A percentile compares a stretch with the other conserved stretches of the same genome.
Conservation (phyloP, 768 basidiomycete genomes). For the Collybiopsis confluens region DNA sequence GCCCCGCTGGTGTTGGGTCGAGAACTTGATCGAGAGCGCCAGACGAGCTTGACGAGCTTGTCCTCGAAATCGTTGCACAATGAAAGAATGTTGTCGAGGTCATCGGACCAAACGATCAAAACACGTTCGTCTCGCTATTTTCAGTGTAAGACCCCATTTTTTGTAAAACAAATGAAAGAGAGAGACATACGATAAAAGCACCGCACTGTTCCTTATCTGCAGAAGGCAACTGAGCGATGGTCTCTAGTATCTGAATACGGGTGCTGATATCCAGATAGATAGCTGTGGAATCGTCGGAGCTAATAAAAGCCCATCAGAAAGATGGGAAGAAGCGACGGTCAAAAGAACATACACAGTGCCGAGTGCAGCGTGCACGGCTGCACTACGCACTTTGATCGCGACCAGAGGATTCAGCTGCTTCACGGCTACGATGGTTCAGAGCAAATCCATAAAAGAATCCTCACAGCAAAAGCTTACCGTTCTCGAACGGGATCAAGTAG, state of each 20-base stretch:
- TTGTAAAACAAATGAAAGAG: neutral
- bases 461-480: constrained; percentile 18
- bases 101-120: constrained; percentile 81
- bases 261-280: constrained; percentile 77
- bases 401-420: constrained; percentile 76
- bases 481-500: constrained; percentile 79
- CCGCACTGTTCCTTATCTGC: constrained; percentile 92
- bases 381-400: constrained; percentile 76
- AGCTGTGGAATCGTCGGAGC: constrained; percentile 52
- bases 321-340: neutral
- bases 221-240: constrained; percentile 58
- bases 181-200: constrained; percentile 68
- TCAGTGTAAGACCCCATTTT: constrained; percentile 9
- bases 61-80: constrained; percentile 70
- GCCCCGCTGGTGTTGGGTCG: constrained; percentile 27
- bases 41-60: constrained; percentile 55
- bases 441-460: too few relatives aligned
- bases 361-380: constrained; percentile 77
- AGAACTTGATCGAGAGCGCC: constrained; percentile 40
- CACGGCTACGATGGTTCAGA: constrained; percentile 49
- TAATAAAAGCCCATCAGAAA: constrained; percentile 21
- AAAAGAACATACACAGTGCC: constrained; percentile 51
- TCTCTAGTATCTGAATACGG: constrained; percentile 81
- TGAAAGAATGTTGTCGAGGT: constrained; percentile 75
- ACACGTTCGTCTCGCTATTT: constrained; percentile 76